Evolutionary conservation across 176 grass and related monocot species (phyloP).

Genomic region (Echinochloa phyllopogon): DNA sequence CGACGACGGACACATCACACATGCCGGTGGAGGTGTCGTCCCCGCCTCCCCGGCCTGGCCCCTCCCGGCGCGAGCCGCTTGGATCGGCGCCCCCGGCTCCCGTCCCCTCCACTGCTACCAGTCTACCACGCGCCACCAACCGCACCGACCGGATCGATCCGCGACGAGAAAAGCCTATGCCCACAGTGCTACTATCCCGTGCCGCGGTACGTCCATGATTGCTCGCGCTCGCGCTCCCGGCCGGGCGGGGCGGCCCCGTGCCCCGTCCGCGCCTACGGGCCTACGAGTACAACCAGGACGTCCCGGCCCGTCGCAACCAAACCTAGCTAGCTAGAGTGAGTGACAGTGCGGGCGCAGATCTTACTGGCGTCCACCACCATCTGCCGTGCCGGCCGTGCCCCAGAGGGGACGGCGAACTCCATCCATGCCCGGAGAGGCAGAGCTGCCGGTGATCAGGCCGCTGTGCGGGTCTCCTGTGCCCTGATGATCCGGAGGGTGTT

Average conservation of each 20-base stretch:
- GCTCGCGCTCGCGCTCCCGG: not conserved
- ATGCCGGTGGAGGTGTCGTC: not conserved
- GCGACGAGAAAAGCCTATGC: not conserved
- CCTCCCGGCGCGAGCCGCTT: not conserved
- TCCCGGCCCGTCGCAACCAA: not conserved
- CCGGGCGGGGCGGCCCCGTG: too few species aligned
- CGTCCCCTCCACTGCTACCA: not conserved
- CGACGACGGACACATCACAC: not conserved
- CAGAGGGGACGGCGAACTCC: not conserved
- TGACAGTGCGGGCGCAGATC: not conserved
- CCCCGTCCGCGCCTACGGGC: not conserved
- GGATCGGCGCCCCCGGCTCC: too few species aligned
- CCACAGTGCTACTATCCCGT: not conserved
- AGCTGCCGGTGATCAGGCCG: not conserved
- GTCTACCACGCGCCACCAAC: conserved; percentile 10
- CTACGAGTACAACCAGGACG: conserved; percentile 21
- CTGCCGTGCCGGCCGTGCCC: conserved; percentile 1
- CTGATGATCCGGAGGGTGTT: too few species aligned
- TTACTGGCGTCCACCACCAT: conserved; percentile 11
- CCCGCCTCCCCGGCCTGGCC: not conserved
- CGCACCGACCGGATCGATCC: conserved; percentile 10
- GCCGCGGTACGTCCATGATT: conserved; percentile 26
- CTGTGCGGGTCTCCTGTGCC: not conserved
- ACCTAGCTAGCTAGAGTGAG: not conserved
- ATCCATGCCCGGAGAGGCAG: too few species aligned